These are phyloP conservation scores for Botrytis aclada DNA, from an alignment of 2,329 filamentous ascomycete species.

Conservation along the genomic window DNA sequence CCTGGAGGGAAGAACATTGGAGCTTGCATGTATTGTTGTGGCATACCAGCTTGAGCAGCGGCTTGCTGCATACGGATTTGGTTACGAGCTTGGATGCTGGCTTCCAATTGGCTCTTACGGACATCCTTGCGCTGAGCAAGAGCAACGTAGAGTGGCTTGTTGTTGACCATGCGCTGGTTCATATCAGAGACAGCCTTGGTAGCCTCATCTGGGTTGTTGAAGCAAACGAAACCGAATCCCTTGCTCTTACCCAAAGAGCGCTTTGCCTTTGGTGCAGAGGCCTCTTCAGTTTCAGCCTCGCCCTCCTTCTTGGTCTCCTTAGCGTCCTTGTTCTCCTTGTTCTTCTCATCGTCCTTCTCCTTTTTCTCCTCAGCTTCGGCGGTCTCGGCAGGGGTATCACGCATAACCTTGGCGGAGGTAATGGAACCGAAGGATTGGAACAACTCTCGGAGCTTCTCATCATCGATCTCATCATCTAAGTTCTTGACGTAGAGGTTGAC, in stretches of 20 bases:
- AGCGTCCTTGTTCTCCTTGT: constrained; percentile 51
- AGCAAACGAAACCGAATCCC: constrained; percentile 99
- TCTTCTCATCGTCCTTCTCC: constrained; percentile 51
- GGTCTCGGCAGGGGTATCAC: constrained; percentile 65
- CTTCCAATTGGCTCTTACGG: constrained; percentile 98
- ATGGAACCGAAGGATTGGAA: constrained; percentile 91
- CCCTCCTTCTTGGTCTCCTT: constrained; percentile 41
- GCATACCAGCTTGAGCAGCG: constrained; percentile 84
- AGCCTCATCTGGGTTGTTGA: constrained; percentile 97
- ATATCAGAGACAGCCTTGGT: constrained; percentile 99
- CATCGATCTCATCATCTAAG: constrained; percentile 92
- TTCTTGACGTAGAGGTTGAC: constrained; percentile 99
- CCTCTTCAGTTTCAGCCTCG: constrained; percentile 48
- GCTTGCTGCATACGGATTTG: constrained; percentile 98
- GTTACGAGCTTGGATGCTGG: constrained; percentile 98
- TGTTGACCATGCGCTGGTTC: constrained; percentile 98
- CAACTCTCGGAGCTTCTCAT: constrained; percentile 93
- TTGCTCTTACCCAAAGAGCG: constrained; percentile 89
- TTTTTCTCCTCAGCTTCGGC: constrained; percentile 43
- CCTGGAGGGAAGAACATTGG: constrained; percentile 90
- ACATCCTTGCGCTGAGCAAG: constrained; percentile 99
- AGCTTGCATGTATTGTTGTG: constrained; percentile 81
- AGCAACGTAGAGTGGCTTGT: constrained; percentile 96
- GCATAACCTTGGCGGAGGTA: constrained; percentile 99
- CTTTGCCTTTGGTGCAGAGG: constrained; percentile 52